Percentiles rank a stretch among this genome's conserved stretches.
Conservation (phyloP, 495 filamentous ascomycete species). For the Lasiosphaeria miniovina region DNA sequence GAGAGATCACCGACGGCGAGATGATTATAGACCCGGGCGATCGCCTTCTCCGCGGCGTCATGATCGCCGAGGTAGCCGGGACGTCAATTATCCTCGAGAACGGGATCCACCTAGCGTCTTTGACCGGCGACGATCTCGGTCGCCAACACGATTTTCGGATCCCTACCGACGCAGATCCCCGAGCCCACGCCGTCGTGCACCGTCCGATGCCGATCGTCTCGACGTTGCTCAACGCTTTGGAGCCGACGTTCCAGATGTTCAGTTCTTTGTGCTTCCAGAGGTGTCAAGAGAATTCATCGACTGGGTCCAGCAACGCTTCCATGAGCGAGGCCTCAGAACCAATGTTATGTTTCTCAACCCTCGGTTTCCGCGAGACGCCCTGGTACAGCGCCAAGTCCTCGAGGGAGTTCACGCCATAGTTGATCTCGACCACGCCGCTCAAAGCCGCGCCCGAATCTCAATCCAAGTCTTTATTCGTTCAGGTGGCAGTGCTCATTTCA, state of each 20-base stretch:
- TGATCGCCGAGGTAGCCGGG: constrained; percentile 38
- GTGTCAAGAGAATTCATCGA: constrained; percentile 75
- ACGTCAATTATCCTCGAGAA: constrained; percentile 37
- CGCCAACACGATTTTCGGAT: constrained; percentile 39
- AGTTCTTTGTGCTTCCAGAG: constrained; percentile 77
- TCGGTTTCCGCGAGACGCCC: constrained; percentile 69
- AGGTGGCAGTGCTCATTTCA: constrained; percentile 66
- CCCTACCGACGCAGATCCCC: constrained; percentile 63
- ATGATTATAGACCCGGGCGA: constrained; percentile 65
- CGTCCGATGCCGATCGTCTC: constrained; percentile 58
- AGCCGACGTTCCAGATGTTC: constrained; percentile 83
- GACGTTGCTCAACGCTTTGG: constrained; percentile 72
- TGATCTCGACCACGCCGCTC: constrained; percentile 64
- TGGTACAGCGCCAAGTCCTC: constrained; percentile 78
- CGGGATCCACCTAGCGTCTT: constrained; percentile 39
- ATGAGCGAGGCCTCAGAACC: constrained; percentile 63
- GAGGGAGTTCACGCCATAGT: constrained; percentile 88
- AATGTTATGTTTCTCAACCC: constrained; percentile 75
- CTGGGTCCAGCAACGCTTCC: constrained; percentile 77
- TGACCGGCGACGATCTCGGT: constrained; percentile 59
- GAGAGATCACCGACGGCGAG: constrained; percentile 45
- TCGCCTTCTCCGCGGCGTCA: constrained; percentile 48
- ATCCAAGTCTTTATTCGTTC: constrained; percentile 84
- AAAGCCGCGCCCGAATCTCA: constrained; percentile 66
- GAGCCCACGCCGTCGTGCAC: constrained; percentile 55